Percentiles rank a stretch among this genome's conserved stretches.
These are phyloP conservation scores for Phytophthora europaea DNA, from an alignment of 352 stramenopile species.

Conservation along the genomic window DNA sequence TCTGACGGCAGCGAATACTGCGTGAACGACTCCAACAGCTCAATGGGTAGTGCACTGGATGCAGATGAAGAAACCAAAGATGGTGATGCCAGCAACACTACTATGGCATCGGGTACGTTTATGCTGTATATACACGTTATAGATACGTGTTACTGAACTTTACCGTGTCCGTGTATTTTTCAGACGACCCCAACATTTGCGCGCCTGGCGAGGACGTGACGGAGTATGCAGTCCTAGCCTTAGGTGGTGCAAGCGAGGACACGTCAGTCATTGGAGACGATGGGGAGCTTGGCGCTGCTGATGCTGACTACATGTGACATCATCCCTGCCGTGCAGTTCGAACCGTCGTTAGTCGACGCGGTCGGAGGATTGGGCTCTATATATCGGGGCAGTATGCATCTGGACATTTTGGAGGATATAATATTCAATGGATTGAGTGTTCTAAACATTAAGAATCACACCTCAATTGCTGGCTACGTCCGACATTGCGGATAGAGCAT, in stretches of 20 bases:
- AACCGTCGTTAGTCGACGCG: too few relatives aligned
- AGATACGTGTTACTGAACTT: neutral
- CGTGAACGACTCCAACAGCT: neutral
- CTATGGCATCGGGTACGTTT: neutral
- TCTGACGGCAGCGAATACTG: neutral
- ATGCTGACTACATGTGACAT: too few relatives aligned
- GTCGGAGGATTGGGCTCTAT: too few relatives aligned
- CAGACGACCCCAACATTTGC: neutral
- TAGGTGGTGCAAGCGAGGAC: neutral
- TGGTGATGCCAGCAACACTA: neutral
- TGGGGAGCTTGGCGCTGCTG: too few relatives aligned
- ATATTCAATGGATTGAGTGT: too few relatives aligned
- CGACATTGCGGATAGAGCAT: too few relatives aligned
- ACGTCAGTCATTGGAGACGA: neutral
- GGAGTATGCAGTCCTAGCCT: neutral
- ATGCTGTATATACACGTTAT: neutral
- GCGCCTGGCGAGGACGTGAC: neutral
- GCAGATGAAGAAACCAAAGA: neutral
- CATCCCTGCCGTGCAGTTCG: too few relatives aligned
- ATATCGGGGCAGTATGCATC: too few relatives aligned
- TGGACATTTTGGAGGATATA: too few relatives aligned
- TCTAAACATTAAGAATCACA: too few relatives aligned
- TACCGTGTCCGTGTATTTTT: neutral
- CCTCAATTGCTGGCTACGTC: too few relatives aligned
- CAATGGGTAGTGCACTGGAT: neutral